A percentile compares a stretch with the other conserved stretches of the same genome.
These are phyloP conservation scores for Apostasia shenzhenica DNA, from an alignment of 106 monocot species.

Conservation along the genomic window DNA sequence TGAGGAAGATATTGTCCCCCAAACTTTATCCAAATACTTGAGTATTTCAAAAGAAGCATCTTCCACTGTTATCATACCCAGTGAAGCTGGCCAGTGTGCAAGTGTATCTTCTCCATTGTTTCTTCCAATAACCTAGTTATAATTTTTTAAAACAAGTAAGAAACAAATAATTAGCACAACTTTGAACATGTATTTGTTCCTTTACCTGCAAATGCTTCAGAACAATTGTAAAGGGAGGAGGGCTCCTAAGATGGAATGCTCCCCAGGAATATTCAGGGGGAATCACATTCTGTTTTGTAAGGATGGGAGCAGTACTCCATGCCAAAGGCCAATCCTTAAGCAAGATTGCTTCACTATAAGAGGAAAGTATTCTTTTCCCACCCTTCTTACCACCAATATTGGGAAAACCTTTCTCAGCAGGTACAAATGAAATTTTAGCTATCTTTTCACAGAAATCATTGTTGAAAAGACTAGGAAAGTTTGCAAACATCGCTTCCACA, in stretches of 20 bases:
- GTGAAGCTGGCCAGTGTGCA: conserved; percentile 85
- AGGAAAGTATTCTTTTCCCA: conserved; percentile 68
- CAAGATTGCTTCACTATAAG: conserved; percentile 75
- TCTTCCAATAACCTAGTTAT: conserved; percentile 66
- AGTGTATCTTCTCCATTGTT: conserved; percentile 96
- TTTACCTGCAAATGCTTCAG: conserved; percentile 88
- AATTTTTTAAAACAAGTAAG: conserved; percentile 6
- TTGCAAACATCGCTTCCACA: conserved; percentile 60
- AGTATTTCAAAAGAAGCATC: conserved; percentile 72
- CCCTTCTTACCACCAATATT: conserved; percentile 90
- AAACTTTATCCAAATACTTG: conserved; percentile 68
- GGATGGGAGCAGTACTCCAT: conserved; percentile 91
- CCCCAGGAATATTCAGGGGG: conserved; percentile 98
- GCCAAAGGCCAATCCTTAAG: conserved; percentile 93
- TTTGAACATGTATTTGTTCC: neutral
- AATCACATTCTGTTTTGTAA: conserved; percentile 53
- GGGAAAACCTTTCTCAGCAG: conserved; percentile 93
- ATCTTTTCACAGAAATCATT: conserved; percentile 73
- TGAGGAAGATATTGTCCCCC: conserved; percentile 79
- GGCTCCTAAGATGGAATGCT: conserved; percentile 81
- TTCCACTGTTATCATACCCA: conserved; percentile 76
- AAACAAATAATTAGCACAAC: neutral
- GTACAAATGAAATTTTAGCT: conserved; percentile 75
- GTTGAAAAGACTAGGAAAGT: conserved; percentile 72
- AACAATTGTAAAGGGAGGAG: conserved; percentile 78